Evolutionary conservation across 1,139 yeast species (phyloP).

Genomic region (Yamadazyma oceani): DNA sequence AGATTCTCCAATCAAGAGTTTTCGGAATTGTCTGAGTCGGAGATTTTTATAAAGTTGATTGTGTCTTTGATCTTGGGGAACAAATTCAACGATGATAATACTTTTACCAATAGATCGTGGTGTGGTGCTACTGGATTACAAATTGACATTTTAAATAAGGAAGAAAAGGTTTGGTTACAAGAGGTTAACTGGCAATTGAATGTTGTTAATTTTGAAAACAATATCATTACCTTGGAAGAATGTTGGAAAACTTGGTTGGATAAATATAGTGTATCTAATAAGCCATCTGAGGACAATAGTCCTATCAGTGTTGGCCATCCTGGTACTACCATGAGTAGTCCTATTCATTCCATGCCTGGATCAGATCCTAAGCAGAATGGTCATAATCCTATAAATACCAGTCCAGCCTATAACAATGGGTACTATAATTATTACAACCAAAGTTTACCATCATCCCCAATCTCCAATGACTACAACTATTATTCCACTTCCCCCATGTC

Average conservation of each 20-base stretch:
- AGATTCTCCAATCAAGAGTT: slow-evolving; percentile 32
- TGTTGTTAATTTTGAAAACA: slow-evolving; percentile 41
- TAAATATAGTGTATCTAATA: slow-evolving; percentile 21
- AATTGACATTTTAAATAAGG: slow-evolving; percentile 55
- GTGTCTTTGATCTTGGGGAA: slow-evolving; percentile 81
- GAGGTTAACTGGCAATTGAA: slow-evolving; percentile 50
- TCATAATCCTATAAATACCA: slow-evolving; percentile 2
- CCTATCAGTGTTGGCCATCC: slow-evolving; percentile 1
- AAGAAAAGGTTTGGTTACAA: slow-evolving; percentile 75
- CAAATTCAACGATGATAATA: slow-evolving; percentile 94
- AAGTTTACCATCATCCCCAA: slow-evolving; percentile 24
- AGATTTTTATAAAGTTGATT: slow-evolving; percentile 63
- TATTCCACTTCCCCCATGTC: slow-evolving; percentile 22
- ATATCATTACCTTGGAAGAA: slow-evolving; percentile 44
- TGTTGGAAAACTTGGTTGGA: slow-evolving; percentile 50
- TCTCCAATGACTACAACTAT: slow-evolving; percentile 14
- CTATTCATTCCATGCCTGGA: neutral
- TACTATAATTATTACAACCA: slow-evolving; percentile 11
- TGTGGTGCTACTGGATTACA: slow-evolving; percentile 86
- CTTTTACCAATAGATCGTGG: slow-evolving; percentile 95
- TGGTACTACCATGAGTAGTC: neutral
- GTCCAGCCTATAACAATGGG: slow-evolving; percentile 12
- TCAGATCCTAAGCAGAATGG: neutral
- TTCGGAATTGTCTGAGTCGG: slow-evolving; percentile 32
- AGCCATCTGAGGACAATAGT: neutral